Base-by-base conservation (phyloP, 23 red algal genomes). In the Cyanidioschyzon merolae region DNA sequence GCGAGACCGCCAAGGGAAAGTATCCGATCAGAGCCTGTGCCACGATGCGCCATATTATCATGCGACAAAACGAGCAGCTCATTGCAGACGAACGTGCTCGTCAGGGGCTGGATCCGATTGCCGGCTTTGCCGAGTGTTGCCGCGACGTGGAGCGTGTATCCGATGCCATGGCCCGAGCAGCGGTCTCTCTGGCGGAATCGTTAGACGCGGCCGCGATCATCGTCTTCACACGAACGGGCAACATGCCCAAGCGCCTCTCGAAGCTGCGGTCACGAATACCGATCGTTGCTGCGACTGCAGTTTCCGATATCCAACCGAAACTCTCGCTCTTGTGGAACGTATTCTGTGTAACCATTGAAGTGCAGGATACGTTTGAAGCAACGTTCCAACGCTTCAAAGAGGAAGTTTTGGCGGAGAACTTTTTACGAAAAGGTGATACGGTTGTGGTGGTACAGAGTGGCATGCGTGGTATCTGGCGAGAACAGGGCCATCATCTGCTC, bases 1-100 rank as follows among this genome's bases (percentile, higher is more conserved):
- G 89, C 36, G 93, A 97, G 58, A 97, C 87, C 16, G 93, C 93
- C 24, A 97, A 97, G 79, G 93, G 93, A 2, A 54, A 90, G 29
- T 97, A 97, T 68, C 88, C 93, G 21, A 58, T 88, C 1, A 83
- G 90, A 57, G 82, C 93, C 0, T 88, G 90, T 18, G 32, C 37
- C 2, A 89, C 86, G 37, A 97, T 97, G 93, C 87, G 82, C 17
- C 68, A 83, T 12, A 90, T 97, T 63, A 35, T 71, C 7, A 71
- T 35, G 32, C 63, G 63, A 3, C 63, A 71, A 27, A 71, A 71
- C 29, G 63, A 71, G 32, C 63, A 71, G 63, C 63, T 71, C n/a
- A 35, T 71, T 35, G 63, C 63, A 3, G 63, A 71, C 30, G 63
- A 71, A 27, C 63, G 63, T 27, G 63, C 63, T 35, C 63, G 32